Evolutionary conservation across 768 basidiomycete species (phyloP).

Genomic region (Podaxis sp.): DNA sequence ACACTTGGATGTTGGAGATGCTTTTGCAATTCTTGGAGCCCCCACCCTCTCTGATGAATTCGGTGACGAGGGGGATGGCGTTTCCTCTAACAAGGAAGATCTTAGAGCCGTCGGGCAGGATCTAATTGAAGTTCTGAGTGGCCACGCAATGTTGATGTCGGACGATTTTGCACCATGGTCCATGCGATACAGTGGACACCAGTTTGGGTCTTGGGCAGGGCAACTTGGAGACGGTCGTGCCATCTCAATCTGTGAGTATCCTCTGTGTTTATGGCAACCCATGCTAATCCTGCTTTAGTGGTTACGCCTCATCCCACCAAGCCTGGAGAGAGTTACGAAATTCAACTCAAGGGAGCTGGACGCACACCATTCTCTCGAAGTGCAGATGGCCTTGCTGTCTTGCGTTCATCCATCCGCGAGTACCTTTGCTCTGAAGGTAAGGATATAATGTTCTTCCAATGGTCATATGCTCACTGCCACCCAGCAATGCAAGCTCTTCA

Average conservation of each 20-base stretch:
- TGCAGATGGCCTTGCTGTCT: conserved; percentile 93
- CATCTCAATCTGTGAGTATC: conserved; percentile 64
- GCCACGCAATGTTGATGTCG: conserved; percentile 69
- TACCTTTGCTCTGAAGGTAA: conserved; percentile 90
- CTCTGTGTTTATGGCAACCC: background rate
- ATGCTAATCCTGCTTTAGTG: conserved; percentile 42
- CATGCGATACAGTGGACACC: conserved; percentile 88
- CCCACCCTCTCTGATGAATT: conserved; percentile 51
- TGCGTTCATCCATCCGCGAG: conserved; percentile 94
- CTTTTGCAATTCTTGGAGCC: conserved; percentile 63
- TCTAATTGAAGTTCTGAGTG: conserved; percentile 80
- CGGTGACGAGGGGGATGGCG: conserved; percentile 32
- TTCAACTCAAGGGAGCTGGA: conserved; percentile 94
- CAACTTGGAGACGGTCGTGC: conserved; percentile 97
- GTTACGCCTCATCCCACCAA: conserved; percentile 72
- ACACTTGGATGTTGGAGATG: conserved; percentile 84
- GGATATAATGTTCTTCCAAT: conserved; percentile 11
- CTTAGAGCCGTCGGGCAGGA: conserved; percentile 58
- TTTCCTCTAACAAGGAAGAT: conserved; percentile 30
- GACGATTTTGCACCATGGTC: conserved; percentile 77
- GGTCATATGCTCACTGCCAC: background rate
- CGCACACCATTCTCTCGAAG: conserved; percentile 90
- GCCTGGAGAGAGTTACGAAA: conserved; percentile 62
- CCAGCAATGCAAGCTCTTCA: conserved; percentile 64
- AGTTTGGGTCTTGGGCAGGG: conserved; percentile 89